Conservation (phyloP, 1,284 basidiomycete species). For the Ceratobasidium sp. region DNA sequence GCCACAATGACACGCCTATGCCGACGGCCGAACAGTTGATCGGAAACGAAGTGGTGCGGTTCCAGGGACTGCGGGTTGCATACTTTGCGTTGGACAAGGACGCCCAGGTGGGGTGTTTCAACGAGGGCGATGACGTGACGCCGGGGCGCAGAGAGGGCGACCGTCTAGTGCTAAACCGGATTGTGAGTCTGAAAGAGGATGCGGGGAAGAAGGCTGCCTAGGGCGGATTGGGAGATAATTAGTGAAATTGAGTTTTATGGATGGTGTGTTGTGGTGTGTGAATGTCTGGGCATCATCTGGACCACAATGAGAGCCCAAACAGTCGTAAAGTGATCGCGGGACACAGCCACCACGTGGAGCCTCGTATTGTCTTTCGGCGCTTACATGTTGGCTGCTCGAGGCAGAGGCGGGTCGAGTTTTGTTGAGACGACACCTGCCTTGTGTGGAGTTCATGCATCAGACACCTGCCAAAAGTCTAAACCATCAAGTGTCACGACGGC, state of each 20-base stretch:
- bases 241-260: conserved; percentile 13
- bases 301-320: conserved; percentile 18
- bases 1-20: conserved; percentile 62
- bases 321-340: too few species aligned
- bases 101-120: conserved; percentile 67
- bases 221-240: background rate
- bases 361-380: conserved; percentile 20
- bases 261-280: background rate
- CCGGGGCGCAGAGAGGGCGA: conserved; percentile 68
- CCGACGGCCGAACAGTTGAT: conserved; percentile 82
- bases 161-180: conserved; percentile 86
- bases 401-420: background rate
- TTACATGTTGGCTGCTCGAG: background rate
- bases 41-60: conserved; percentile 92
- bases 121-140: conserved; percentile 57
- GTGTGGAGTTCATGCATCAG: background rate
- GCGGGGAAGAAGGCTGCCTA: conserved; percentile 66
- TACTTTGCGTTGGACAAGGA: conserved; percentile 96
- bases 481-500: too few species aligned
- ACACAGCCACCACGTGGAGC: conserved; percentile 28
- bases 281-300: conserved; percentile 16
- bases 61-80: conserved; percentile 95
- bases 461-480: background rate
- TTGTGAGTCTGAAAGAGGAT: conserved; percentile 96
- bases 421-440: background rate